Evolutionary conservation across 2,329 filamentous ascomycete genomes (phyloP).

Genomic region (Fusarium metavorans): DNA sequence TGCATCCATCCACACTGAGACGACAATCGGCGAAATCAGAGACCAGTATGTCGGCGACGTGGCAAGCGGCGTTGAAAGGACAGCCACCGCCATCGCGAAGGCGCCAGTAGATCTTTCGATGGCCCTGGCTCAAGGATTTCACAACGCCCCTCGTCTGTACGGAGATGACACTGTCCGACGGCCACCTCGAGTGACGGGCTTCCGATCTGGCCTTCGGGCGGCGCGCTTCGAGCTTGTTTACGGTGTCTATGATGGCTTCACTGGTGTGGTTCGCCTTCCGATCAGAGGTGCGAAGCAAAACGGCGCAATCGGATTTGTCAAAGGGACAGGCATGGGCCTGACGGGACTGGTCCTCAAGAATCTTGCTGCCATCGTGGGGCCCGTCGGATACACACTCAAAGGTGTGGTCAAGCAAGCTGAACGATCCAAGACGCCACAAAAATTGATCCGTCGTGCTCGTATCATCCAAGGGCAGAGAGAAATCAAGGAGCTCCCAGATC

Average conservation of each 20-base stretch:
- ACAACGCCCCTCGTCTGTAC: conserved; percentile 77
- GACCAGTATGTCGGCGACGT: conserved; percentile 63
- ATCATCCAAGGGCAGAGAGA: conserved; percentile 70
- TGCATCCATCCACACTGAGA: conserved; percentile 25
- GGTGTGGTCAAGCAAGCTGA: conserved; percentile 71
- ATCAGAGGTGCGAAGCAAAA: conserved; percentile 66
- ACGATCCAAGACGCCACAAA: conserved; percentile 64
- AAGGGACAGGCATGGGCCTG: conserved; percentile 72
- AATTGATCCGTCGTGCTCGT: conserved; percentile 66
- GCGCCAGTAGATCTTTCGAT: conserved; percentile 72
- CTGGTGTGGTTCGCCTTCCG: conserved; percentile 71
- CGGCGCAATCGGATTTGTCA: conserved; percentile 59
- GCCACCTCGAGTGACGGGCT: conserved; percentile 72
- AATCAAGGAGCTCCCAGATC: conserved; percentile 49
- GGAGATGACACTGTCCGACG: conserved; percentile 77
- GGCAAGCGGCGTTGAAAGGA: conserved; percentile 63
- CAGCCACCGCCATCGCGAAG: conserved; percentile 63
- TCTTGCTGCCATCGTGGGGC: conserved; percentile 70
- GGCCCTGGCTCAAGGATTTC: conserved; percentile 75
- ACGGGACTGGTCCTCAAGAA: conserved; percentile 75
- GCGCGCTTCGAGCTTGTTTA: conserved; percentile 71
- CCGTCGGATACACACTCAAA: conserved; percentile 72
- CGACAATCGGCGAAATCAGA: conserved; percentile 29
- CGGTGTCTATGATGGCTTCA: conserved; percentile 74
- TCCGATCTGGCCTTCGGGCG: conserved; percentile 72